Base-by-base conservation (phyloP, 2,329 filamentous ascomycete genomes). In the Botrytis hyacinthi region DNA sequence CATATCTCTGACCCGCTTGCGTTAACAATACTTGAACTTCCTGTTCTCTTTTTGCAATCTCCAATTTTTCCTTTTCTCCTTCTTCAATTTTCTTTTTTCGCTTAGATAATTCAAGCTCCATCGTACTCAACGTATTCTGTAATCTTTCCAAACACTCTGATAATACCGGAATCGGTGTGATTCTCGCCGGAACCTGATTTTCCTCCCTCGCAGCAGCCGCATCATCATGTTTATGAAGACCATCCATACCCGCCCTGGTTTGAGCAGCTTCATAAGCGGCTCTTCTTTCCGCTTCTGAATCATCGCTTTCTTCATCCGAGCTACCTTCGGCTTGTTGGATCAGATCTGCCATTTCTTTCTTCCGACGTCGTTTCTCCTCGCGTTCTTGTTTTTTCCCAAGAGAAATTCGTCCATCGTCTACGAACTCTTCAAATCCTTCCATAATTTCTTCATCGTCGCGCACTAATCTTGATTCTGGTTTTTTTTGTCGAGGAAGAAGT, bases 391-490 rank as follows among this genome's bases (percentile, higher is more conserved):
- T 93, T 75, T 87, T 90, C 48, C 94, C 93, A 0, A 98, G 85
- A 1, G 93, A 89, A 16, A 98, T 88, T 12, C 89, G 89, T 14
- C 93, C 94, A 80, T 97, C 93, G 59, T 96, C 93, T 14, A 96
- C 93, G 78, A 93, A 97, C 72, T 95, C 92, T 74, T 98, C 95
- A 78, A 97, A 98, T 0, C 94, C 95, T 83, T 98, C 96, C 54
- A 93, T 93, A 0, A 98, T 87, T 79, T 98, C 94, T 80, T 98
- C 95, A 78, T 98, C 95, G 48, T 98, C 94, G 60, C 87, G 88
- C 9, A 94, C 88, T 2, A 98, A 87, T 1, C 95, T 88, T 9
- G 92, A 92, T 75, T 94, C 88, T 48, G 89, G 87, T 76, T 92
- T 89, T 78, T 91, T 89, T 76, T 89, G 89, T 29, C 84, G 83